Conservation (phyloP, 169 alveolate genomes). For the Eimeria tenella region DNA sequence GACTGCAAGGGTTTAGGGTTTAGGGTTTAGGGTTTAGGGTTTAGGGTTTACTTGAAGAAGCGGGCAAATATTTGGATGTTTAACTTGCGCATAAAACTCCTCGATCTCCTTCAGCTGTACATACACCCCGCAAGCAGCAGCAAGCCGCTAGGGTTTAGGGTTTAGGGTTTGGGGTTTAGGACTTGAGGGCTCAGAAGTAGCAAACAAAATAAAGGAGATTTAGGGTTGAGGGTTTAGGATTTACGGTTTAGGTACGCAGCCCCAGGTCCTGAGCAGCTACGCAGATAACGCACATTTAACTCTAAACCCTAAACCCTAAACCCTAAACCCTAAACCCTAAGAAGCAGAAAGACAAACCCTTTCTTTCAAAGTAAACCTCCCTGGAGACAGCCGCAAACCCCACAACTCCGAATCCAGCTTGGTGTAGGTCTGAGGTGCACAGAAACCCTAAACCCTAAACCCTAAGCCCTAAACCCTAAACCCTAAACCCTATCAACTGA, state of each 20-base stretch:
- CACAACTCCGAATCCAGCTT: not conserved
- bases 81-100: not conserved
- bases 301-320: conserved; percentile 4
- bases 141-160: not conserved
- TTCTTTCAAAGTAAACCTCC: not conserved
- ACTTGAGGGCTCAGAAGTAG: not conserved
- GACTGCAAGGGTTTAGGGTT: too few relatives aligned
- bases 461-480: not conserved
- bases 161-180: too few relatives aligned
- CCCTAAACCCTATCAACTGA: conserved; percentile 5
- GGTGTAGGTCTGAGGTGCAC: not conserved
- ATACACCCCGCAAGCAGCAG: not conserved
- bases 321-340: not conserved
- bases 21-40: not conserved
- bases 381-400: not conserved
- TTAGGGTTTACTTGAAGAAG: not conserved
- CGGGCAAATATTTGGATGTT: not conserved
- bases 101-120: not conserved
- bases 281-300: not conserved
- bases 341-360: too few relatives aligned
- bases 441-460: not conserved
- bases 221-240: not conserved
- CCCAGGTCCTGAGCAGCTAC: not conserved
- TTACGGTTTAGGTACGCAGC: not conserved
- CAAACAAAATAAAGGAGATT: not conserved